Conservation (phyloP, 495 filamentous ascomycete genomes). For the Penicillium robsamsonii region DNA sequence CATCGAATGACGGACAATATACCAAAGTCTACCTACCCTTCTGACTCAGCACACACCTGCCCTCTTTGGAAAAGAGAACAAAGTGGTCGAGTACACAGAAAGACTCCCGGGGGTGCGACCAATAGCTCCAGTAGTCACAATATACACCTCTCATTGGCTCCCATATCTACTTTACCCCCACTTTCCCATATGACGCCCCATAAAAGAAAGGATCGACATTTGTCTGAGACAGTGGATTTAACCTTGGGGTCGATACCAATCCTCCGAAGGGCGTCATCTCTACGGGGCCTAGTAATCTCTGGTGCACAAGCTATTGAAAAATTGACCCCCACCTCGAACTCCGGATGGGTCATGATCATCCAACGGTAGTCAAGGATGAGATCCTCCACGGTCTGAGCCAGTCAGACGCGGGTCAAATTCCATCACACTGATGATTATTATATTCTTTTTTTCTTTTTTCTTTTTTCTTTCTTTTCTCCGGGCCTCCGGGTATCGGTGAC, state of each 20-base stretch:
- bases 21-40: slow-evolving; percentile 6
- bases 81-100: too few relatives aligned
- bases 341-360: slow-evolving; percentile 12
- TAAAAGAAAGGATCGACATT: neutral
- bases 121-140: neutral
- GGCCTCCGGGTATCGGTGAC: slow-evolving; percentile 1
- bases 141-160: neutral
- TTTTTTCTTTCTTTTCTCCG: neutral
- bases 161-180: neutral
- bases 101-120: neutral
- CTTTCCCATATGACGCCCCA: neutral
- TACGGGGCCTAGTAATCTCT: neutral
- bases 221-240: neutral
- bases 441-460: neutral
- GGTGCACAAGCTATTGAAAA: slow-evolving; percentile 22
- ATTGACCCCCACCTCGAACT: slow-evolving; percentile 12
- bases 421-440: neutral
- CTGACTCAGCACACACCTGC: slow-evolving; percentile 3
- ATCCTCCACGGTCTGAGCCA: slow-evolving; percentile 4
- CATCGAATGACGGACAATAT: slow-evolving; percentile 5
- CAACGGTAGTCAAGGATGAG: slow-evolving; percentile 16
- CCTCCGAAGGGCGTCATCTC: neutral
- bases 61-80: neutral
- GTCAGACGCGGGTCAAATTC: neutral
- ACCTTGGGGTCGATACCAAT: neutral